Evolutionary conservation across 768 basidiomycete genomes (phyloP), one percentile per base, ranked within the genome.

Genomic region (Lyophyllum shimeji): DNA sequence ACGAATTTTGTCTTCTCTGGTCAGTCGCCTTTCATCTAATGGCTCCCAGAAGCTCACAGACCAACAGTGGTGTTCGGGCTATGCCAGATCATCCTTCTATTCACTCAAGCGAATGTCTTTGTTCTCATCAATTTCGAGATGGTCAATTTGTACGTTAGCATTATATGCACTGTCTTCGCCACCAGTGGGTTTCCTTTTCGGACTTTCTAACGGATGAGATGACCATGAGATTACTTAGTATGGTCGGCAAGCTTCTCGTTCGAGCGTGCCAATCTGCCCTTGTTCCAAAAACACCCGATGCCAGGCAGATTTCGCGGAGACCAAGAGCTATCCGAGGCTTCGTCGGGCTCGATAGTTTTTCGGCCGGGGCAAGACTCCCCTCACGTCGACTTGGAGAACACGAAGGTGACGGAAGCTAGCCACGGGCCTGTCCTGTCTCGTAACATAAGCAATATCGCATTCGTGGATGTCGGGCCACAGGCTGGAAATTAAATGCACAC

Each of bases 1-100:
- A 55, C 56, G 7, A 61, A 61, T 25, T 61, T 61, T 21, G 43
- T 58, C 15, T 61, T 61, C 24, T 56, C 60, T 40, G 5, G 50
- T 40, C 12, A 39, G 50, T 51, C 33, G 37, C 23, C 9, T 17
- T 42, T 7, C 6, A 7, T 39, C 20, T 18, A 4, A 3, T 7
- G 15, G 3, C 4, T 17, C 7, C 18, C 3, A 21, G 17, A 24
- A 37, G 37, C 17, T 51, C n/a, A 39, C 23, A 20, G 39, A 18
- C 2, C 9, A n/a, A 4, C 21, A 51, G 50, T 51, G 34, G 25
- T 51, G 18, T 51, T 51, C 29, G 40, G 40, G 5, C 21, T 51
- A 7, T 51, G 50, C 25, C 50, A 51, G 27, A 40, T 51, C 15
- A 51, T 51, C 23, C 21, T 51, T 7, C 50, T 51, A 7, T 51